These are phyloP conservation scores for Prunus yedoensis DNA, from an alignment of 331 rosid species.

Conservation along the genomic window DNA sequence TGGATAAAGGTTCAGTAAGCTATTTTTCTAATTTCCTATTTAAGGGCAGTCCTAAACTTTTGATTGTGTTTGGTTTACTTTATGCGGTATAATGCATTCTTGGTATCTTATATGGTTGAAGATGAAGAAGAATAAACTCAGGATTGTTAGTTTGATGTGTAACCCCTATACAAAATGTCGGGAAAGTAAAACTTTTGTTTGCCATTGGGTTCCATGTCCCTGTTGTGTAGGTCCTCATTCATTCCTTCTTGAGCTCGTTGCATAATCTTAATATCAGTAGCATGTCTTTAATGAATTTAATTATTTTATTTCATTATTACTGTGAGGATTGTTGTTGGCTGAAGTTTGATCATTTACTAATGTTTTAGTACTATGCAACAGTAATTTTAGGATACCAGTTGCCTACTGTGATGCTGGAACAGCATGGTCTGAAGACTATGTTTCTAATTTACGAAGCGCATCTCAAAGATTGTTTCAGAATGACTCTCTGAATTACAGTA, in stretches of 20 bases:
- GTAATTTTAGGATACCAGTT: conserved; percentile 61
- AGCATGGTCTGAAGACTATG: conserved; percentile 54
- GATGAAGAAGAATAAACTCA: neutral
- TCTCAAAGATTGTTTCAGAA: conserved; percentile 33
- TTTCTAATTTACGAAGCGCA: conserved; percentile 46
- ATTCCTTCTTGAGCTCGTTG: neutral
- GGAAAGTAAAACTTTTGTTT: neutral
- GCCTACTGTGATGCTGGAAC: conserved; percentile 83
- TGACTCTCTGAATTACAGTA: conserved; percentile 43
- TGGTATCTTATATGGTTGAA: neutral
- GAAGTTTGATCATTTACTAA: conserved; percentile 25
- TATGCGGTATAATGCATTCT: too few species aligned
- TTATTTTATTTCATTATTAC: neutral
- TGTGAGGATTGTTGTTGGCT: conserved; percentile 16
- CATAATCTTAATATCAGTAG: neutral
- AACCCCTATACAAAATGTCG: neutral
- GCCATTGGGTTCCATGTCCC: neutral
- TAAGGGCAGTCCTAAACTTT: neutral
- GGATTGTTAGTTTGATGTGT: conserved; percentile 1
- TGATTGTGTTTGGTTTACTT: neutral
- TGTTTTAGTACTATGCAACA: conserved; percentile 26
- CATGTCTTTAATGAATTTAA: neutral
- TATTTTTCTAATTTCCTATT: neutral
- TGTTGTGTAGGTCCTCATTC: neutral
- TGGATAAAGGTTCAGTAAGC: neutral